phyloP scores from a whole-genome alignment of 352 stramenopile genomes.

The Phytopythium chamaehyphon region DNA sequence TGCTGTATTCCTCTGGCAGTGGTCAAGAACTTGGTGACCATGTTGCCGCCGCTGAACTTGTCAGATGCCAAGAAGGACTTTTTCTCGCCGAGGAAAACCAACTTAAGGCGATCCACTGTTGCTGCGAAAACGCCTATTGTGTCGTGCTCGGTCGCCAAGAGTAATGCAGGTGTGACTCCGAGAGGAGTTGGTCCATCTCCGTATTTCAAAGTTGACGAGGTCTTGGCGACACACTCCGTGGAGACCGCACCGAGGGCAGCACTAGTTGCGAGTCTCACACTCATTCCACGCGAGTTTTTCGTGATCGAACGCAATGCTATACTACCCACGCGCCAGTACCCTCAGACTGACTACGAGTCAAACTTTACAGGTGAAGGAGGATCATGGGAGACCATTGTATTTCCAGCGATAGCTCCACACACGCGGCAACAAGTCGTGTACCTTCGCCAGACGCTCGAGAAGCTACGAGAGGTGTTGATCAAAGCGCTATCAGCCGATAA shows the following conservation, averaged over 20 bases:
- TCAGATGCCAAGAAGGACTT: constrained; percentile 27
- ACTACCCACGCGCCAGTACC: constrained; percentile 43
- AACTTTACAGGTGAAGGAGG: constrained; percentile 6
- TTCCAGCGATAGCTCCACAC: constrained; percentile 55
- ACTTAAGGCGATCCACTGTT: constrained; percentile 9
- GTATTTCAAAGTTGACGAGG: too few species aligned
- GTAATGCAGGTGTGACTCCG: background rate
- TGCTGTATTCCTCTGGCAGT: too few species aligned
- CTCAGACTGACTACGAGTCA: constrained; percentile 56
- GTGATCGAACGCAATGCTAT: constrained; percentile 69
- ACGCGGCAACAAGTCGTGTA: constrained; percentile 70
- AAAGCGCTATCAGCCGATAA: background rate
- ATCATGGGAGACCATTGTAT: constrained; percentile 76
- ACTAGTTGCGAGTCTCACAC: constrained; percentile 24
- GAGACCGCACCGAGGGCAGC: background rate
- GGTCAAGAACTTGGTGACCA: too few species aligned
- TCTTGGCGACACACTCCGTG: too few species aligned
- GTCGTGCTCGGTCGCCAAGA: background rate
- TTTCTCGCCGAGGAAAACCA: constrained; percentile 23
- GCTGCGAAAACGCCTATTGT: background rate
- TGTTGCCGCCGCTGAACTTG: constrained; percentile 43
- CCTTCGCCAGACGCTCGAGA: constrained; percentile 54
- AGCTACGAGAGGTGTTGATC: constrained; percentile 31
- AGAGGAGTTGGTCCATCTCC: background rate
- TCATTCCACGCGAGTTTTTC: constrained; percentile 78